Evolutionary conservation across 192 early-diverging fungal species (phyloP).

Genomic region (Funneliformis geosporum): DNA sequence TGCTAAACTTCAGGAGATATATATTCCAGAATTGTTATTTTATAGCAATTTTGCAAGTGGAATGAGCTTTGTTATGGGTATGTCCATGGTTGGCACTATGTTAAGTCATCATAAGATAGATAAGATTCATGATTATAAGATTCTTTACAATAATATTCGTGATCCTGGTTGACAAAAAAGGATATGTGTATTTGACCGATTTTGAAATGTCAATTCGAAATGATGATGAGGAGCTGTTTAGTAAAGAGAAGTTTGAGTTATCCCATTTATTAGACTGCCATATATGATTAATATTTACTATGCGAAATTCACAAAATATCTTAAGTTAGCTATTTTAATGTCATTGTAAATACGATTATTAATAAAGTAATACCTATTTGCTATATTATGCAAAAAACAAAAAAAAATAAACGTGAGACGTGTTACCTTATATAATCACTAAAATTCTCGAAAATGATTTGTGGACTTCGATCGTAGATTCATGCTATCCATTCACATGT

Average conservation of each 20-base stretch:
- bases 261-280: neutral
- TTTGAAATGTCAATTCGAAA: neutral
- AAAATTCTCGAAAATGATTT: no score
- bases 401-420: no score
- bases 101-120: neutral
- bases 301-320: no score
- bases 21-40: neutral
- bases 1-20: constrained; percentile 12
- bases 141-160: neutral
- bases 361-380: no score
- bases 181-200: neutral
- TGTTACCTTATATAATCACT: no score
- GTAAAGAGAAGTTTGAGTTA: neutral
- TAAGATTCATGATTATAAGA: neutral
- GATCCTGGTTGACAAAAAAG: neutral
- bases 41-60: neutral
- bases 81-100: neutral
- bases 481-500: no score
- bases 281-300: no score
- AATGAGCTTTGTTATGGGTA: neutral
- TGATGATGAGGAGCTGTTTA: neutral
- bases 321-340: no score
- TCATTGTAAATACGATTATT: no score
- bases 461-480: no score
- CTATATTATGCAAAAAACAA: no score